Base-by-base conservation (phyloP, 371 early-diverging fungal species). In the Nosema muscidifuracis region DNA sequence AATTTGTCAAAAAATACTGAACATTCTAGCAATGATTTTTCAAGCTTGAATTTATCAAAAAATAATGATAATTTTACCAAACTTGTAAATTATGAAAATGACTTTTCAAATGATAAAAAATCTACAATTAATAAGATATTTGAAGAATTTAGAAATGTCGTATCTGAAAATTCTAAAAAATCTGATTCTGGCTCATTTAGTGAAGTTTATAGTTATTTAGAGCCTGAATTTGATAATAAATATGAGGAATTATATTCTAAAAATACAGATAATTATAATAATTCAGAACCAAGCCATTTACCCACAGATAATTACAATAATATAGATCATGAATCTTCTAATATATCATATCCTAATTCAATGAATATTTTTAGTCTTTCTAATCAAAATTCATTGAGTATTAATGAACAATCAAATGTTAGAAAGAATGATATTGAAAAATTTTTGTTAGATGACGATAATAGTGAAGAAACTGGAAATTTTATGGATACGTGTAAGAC, bases 391-490 rank as follows among this genome's bases (percentile, higher is more conserved):
- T n/a, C 18, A n/a, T 4, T 20, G 13, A n/a, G 6, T 13, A 47
- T 3, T n/a, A 10, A 10, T 47, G 4, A 4, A 47, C 20, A n/a
- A n/a, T 4, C 4, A 12, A 20, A n/a, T n/a, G 3, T 4, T 10
- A 6, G n/a, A 20, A 47, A 47, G n/a, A n/a, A 10, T 47, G 47
- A 47, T 47, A 12, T 47, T 10, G 47, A 47, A n/a, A 47, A 47
- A 20, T 47, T 47, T n/a, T 47, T 47, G n/a, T 47, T 47, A 47
- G n/a, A n/a, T 47, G 47, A 47, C n/a, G n/a, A 20, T 47, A 20
- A n/a, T n/a, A n/a, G n/a, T 10, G 47, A 47, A 10, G 20, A 13
- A 47, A n/a, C 4, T 12, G 4, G n/a, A 6, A 3, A 47, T 3
- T n/a, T n/a, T n/a, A n/a, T n/a, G n/a, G 38, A 38, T 38, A 7